phyloP scores from a whole-genome alignment of 2,329 filamentous ascomycete genomes.

The Fusarium sp. region DNA sequence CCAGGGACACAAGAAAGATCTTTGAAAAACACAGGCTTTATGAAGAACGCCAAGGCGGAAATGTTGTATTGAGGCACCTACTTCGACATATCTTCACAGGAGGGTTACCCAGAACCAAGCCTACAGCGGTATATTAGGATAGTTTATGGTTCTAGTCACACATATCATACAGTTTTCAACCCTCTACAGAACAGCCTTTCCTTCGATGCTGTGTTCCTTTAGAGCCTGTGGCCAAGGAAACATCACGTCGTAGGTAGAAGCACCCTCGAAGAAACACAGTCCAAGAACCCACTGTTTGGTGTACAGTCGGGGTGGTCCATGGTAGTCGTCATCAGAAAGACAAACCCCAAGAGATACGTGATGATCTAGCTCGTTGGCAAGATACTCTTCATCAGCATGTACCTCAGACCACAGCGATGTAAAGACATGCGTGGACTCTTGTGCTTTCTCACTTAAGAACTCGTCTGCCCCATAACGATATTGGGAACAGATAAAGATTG shows the following conservation, averaged over 20 bases:
- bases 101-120: too few relatives aligned
- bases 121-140: too few relatives aligned
- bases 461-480: neutral
- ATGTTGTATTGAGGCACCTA: too few relatives aligned
- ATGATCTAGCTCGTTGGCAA: slow-evolving; percentile 36
- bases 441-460: neutral
- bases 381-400: slow-evolving; percentile 19
- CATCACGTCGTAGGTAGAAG: slow-evolving; percentile 20
- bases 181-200: too few relatives aligned
- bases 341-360: slow-evolving; percentile 41
- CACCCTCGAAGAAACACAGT: slow-evolving; percentile 39
- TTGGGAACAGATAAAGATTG: slow-evolving; percentile 21
- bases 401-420: slow-evolving; percentile 35
- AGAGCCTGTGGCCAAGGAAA: slow-evolving; percentile 41
- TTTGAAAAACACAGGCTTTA: too few relatives aligned
- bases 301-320: slow-evolving; percentile 24
- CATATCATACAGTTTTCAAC: too few relatives aligned
- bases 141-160: too few relatives aligned
- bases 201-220: neutral
- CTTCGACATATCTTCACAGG: too few relatives aligned
- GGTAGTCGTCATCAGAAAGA: accelerated
- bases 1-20: too few relatives aligned
- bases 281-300: slow-evolving; percentile 39
- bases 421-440: slow-evolving; percentile 12
- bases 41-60: too few relatives aligned